Evolutionary conservation across 1,139 yeast species (phyloP), one percentile per base, ranked within the genome.

Genomic region (Hyphopichia khmerensis): DNA sequence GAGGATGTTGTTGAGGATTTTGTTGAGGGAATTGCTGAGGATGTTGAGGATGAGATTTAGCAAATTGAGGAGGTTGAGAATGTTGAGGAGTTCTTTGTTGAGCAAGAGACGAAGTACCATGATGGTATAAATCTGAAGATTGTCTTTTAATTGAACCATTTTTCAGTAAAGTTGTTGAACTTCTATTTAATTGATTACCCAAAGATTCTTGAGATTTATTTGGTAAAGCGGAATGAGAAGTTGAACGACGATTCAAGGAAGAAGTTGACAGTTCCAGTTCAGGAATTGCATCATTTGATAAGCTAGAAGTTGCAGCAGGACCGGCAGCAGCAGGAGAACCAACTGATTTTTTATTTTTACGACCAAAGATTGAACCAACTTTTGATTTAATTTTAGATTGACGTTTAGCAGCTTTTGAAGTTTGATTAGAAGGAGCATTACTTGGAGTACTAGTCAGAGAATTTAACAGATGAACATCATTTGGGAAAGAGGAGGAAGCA

Each of bases 311-410:
- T 5, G 23, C 2, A 18, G 33, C 17, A 10, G 16, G 2, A 38
- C 51, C 52, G 15, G 3, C n/a, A 4, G 4, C 4, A 19, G 36
- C 4, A 3, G 34, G 34, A 11, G 36, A 36, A 19, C 21, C 21
- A 31, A 13, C 13, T 21, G 59, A 55, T 46, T 73, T 74, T 54
- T 80, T 70, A 42, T 60, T 77, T 55, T 80, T 82, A 50, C 87
- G 79, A 36, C 86, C 84, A 60, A 90, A 86, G 46, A 90, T 82
- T 0, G 96, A 88, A 15, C 96, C 96, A 33, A 90, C 90, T 58
- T 73, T 82, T 5, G 95, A 86, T 59, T 83, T 81, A 55, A 90
- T 67, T 48, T 77, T 80, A 19, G 69, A 64, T 29, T 59, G 56
- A 42, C 63, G 65, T 47, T 59, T 64, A 38, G 44, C 45, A 16